Percentiles rank a stretch among this genome's conserved stretches.
Evolutionary conservation across 768 basidiomycete species (phyloP).

Genomic region (Cystofilobasidium bisporidii): DNA sequence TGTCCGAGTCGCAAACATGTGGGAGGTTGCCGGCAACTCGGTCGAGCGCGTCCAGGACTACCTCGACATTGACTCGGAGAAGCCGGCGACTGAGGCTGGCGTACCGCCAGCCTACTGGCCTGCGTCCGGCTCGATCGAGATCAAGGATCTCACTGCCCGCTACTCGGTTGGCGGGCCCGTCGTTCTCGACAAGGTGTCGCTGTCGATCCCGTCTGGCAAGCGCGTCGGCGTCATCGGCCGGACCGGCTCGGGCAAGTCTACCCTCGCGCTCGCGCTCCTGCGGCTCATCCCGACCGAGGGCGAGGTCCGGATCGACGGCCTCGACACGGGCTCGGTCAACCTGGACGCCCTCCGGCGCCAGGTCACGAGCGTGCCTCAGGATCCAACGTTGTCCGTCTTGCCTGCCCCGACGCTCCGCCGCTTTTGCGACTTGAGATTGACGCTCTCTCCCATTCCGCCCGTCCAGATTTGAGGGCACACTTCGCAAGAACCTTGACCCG

Average conservation of each 20-base stretch:
- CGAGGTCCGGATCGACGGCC: conserved; percentile 50
- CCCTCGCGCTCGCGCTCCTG: conserved; percentile 50
- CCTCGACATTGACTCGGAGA: conserved; percentile 52
- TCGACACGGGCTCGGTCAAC: conserved; percentile 48
- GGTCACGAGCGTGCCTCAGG: conserved; percentile 52
- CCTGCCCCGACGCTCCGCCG: no score
- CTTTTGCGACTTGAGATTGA: no score
- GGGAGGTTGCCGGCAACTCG: conserved; percentile 40
- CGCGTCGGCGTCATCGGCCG: conserved; percentile 56
- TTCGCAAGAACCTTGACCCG: conserved; percentile 56
- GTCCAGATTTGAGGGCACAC: conserved; percentile 52
- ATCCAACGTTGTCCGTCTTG: conserved; percentile 47
- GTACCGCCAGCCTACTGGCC: conserved; percentile 61
- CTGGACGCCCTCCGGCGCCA: conserved; percentile 51
- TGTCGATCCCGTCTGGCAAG: conserved; percentile 53
- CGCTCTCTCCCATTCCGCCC: no score
- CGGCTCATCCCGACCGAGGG: conserved; percentile 54
- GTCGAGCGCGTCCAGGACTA: conserved; percentile 45
- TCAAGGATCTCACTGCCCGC: conserved; percentile 50
- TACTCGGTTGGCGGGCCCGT: conserved; percentile 54
- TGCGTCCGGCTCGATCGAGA: conserved; percentile 48
- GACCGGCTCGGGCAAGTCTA: conserved; percentile 47
- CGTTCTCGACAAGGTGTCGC: conserved; percentile 54
- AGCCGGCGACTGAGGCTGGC: conserved; percentile 41
- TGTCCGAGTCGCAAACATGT: conserved; percentile 39